Evolutionary conservation across 345 rosid genomes (phyloP).

Genomic region (Gossypium longicalyx): DNA sequence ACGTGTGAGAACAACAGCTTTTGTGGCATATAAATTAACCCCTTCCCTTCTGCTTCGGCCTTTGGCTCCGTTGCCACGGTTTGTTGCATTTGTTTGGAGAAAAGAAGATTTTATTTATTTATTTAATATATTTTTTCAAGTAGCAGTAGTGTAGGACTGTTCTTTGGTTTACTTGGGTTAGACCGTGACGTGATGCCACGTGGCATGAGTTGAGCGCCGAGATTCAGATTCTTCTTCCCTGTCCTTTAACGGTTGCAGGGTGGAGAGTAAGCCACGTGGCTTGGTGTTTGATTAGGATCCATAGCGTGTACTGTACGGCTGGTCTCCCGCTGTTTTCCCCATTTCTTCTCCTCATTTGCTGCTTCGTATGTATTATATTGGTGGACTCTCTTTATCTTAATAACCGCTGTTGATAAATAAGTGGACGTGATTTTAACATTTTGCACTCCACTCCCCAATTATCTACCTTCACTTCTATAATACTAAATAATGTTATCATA

Average conservation of each 20-base stretch:
- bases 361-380: not conserved
- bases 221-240: slow-evolving; percentile 30
- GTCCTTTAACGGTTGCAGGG: slow-evolving; percentile 6
- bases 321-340: slow-evolving; percentile 3
- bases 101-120: not conserved
- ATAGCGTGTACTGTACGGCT: slow-evolving; percentile 16
- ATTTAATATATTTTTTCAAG: not conserved
- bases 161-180: not conserved
- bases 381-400: not conserved
- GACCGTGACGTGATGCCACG: slow-evolving; percentile 22
- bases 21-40: slow-evolving; percentile 1
- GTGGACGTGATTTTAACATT: not conserved
- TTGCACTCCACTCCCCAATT: not conserved
- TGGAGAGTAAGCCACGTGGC: slow-evolving; percentile 20
- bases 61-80: slow-evolving; percentile 15
- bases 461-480: not conserved
- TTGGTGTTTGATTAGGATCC: slow-evolving; percentile 9
- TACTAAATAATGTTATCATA: too few relatives aligned
- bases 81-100: not conserved
- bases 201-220: not conserved
- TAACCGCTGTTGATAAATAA: not conserved
- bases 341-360: slow-evolving; percentile 2
- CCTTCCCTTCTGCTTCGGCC: not conserved
- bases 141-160: too few relatives aligned
- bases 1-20: slow-evolving; percentile 31